phyloP scores from a whole-genome alignment of 345 rosid genomes.

The Corchorus olitorius region DNA sequence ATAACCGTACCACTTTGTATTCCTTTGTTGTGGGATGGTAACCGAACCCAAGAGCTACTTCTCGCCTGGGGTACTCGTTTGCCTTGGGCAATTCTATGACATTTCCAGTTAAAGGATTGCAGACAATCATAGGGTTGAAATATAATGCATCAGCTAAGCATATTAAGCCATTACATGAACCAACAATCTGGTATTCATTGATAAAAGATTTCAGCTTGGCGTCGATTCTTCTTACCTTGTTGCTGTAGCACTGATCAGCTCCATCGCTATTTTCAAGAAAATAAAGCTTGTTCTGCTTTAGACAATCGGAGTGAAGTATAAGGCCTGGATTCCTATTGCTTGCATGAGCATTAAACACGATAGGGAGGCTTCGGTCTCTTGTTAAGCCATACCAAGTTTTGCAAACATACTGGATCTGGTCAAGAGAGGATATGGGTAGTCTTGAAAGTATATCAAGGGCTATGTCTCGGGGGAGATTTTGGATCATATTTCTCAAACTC shows the following conservation, averaged over 20 bases:
- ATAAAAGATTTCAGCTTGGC: neutral
- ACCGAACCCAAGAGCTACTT: constrained; percentile 10
- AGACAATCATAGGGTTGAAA: neutral
- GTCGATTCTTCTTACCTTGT: neutral
- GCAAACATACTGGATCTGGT: constrained; percentile 11
- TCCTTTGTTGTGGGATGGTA: neutral
- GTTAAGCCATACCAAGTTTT: constrained; percentile 7
- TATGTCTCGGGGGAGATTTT: neutral
- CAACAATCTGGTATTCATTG: neutral
- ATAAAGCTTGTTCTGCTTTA: neutral
- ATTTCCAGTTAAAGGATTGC: constrained; percentile 10
- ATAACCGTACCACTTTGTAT: constrained; percentile 6
- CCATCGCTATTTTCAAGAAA: neutral
- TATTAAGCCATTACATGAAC: constrained; percentile 9
- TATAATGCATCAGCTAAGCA: neutral
- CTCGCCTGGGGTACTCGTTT: neutral
- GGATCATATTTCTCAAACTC: neutral
- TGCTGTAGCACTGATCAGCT: neutral
- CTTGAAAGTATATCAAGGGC: constrained; percentile 11
- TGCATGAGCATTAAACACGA: neutral
- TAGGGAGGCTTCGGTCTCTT: neutral
- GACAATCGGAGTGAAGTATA: constrained; percentile 2
- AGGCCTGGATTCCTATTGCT: neutral
- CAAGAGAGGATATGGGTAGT: neutral
- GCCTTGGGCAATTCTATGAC: neutral